These are phyloP conservation scores for Beauveria varroae DNA, from an alignment of 2,329 filamentous ascomycete genomes.

Conservation along the genomic window DNA sequence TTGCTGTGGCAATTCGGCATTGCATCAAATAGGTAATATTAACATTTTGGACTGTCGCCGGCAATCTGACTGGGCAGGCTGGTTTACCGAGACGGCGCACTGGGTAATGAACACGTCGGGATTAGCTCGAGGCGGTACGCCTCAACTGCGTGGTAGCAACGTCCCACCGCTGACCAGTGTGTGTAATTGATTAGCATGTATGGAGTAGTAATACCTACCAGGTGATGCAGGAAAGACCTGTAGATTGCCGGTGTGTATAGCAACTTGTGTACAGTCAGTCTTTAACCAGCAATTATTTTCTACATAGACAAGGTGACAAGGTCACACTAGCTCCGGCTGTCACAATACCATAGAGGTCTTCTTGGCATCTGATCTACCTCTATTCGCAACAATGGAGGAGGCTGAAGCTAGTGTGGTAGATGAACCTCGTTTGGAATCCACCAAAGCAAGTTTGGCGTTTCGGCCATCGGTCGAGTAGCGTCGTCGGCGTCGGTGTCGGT, in stretches of 20 bases:
- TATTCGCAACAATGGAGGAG: neutral
- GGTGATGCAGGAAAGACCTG: neutral
- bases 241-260: neutral
- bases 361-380: constrained; percentile 8
- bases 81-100: too few relatives aligned
- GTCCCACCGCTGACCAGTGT: neutral
- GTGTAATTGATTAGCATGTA: neutral
- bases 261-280: neutral
- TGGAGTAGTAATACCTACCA: too few relatives aligned
- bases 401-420: neutral
- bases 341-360: neutral
- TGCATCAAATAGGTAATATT: neutral
- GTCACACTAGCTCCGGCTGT: neutral
- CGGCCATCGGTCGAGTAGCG: neutral
- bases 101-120: neutral
- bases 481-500: neutral
- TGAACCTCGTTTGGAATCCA: neutral
- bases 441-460: neutral
- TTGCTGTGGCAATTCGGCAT: neutral
- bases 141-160: neutral
- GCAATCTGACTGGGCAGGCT: too few relatives aligned
- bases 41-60: too few relatives aligned
- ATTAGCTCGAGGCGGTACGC: neutral
- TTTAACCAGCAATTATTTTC: neutral
- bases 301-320: neutral